Conservation (phyloP, 225 moss, liverwort and hornwort species). For the Polytrichum commune region DNA sequence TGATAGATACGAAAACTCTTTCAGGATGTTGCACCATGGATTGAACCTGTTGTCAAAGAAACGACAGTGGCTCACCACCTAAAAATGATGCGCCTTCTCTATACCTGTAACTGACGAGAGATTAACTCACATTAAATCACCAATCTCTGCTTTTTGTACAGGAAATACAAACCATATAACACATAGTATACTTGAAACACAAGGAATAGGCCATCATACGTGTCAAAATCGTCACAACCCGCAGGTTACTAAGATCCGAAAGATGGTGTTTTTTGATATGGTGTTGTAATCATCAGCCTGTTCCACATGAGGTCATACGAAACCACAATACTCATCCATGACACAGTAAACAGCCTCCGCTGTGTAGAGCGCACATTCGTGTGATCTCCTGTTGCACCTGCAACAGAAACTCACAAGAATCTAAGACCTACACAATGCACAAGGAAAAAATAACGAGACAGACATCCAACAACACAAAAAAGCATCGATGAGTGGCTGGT, state of each 20-base stretch:
- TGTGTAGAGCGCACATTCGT: neutral
- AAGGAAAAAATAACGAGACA: too few species aligned
- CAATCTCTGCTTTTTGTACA: slow-evolving; percentile 36
- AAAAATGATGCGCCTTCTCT: slow-evolving; percentile 14
- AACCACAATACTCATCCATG: neutral
- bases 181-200: too few species aligned
- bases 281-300: slow-evolving; percentile 12
- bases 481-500: rapidly evolving
- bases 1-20: too few species aligned
- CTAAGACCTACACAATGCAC: too few species aligned
- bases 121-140: slow-evolving; percentile 24
- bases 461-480: neutral
- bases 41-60: slow-evolving; percentile 36
- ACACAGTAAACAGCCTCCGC: neutral
- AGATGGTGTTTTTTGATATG: slow-evolving; percentile 10
- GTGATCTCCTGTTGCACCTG: neutral
- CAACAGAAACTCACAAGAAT: too few species aligned
- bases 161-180: neutral
- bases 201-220: slow-evolving; percentile 10
- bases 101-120: slow-evolving; percentile 46
- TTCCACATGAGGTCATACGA: too few species aligned
- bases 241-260: slow-evolving; percentile 11
- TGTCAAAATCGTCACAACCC: slow-evolving; percentile 11
- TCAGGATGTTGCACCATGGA: slow-evolving; percentile 27
- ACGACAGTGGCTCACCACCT: slow-evolving; percentile 39